Conservation (phyloP, 345 rosid species). For the Hevea brasiliensis region DNA sequence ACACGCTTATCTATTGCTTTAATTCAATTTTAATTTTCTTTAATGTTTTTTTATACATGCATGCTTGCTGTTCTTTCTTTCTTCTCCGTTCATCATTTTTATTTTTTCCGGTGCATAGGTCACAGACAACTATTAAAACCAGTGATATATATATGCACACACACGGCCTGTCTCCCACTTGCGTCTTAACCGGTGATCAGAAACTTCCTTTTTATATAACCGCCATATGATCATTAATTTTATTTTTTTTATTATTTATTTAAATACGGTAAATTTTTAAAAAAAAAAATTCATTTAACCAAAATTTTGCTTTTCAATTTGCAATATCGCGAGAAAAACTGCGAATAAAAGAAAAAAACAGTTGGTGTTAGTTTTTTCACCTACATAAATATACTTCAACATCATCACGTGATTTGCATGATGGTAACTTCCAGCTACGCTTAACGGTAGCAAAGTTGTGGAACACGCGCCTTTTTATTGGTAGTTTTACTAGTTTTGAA, state of each 20-base stretch:
- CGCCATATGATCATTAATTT: neutral
- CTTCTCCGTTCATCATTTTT: neutral
- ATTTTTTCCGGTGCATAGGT: too few species aligned
- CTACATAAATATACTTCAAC: neutral
- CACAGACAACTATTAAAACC: too few species aligned
- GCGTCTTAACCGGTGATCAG: too few species aligned
- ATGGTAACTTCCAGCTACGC: neutral
- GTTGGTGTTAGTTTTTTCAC: constrained; percentile 25
- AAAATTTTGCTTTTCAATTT: too few species aligned
- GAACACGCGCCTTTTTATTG: constrained; percentile 1
- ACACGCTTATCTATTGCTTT: too few species aligned
- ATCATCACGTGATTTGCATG: neutral
- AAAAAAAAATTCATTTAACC: too few species aligned
- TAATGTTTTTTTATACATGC: neutral
- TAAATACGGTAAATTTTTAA: too few species aligned
- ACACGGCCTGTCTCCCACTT: too few species aligned
- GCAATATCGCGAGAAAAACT: constrained; percentile 4
- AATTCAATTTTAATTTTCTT: neutral
- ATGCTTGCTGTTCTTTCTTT: neutral
- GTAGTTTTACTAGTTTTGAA: neutral
- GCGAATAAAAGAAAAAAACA: constrained; percentile 24
- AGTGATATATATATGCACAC: too few species aligned
- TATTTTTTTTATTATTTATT: neutral
- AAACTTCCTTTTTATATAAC: too few species aligned
- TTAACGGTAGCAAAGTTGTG: neutral